Evolutionary conservation across 768 basidiomycete species (phyloP), one percentile per base, ranked within the genome.

Genomic region (Agaricus bisporus): DNA sequence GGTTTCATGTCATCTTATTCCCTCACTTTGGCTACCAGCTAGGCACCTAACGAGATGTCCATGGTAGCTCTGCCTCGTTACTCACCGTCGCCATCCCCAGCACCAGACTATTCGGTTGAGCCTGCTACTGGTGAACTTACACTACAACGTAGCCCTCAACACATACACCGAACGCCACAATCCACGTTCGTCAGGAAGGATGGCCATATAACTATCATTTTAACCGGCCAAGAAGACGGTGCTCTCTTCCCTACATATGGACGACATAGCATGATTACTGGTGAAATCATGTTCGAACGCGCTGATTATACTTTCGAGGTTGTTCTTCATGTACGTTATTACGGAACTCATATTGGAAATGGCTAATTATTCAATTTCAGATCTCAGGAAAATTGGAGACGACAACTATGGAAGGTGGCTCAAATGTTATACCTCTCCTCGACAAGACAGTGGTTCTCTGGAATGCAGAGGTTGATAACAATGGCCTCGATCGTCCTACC

Each of bases 51-150:
- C 11, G 32, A 11, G 32, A 50, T 41, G 46, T 61, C 45, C 12
- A 28, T 45, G 20, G 15, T 59, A 29, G 57, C 56, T 6, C 69
- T 82, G 29, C 82, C 86, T 17, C 63, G 62, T 5, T 87, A 87
- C 61, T 73, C 81, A 0, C 73, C 79, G 2, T 77, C 79, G 1
- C 77, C 82, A 5, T 66, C 67, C 2, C 78, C 78, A 25, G 73
- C 77, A 1, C 86, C 86, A 1, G 62, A 68, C 7, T 88, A 88
- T 61, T 82, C 86, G 45, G 73, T 64, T 35, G 74, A 75, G 25
- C 83, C 79, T 32, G 63, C 72, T 4, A 68, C 66, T 2, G 80
- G 75, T 25, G 85, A 88, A 59, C 68, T 70, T 49, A 70, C 71
- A 15, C 75, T 88, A 7, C 76, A 80, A 39, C 73, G 71, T 41